Conservation (phyloP, 495 filamentous ascomycete species). For the Filosporella fistucella region DNA sequence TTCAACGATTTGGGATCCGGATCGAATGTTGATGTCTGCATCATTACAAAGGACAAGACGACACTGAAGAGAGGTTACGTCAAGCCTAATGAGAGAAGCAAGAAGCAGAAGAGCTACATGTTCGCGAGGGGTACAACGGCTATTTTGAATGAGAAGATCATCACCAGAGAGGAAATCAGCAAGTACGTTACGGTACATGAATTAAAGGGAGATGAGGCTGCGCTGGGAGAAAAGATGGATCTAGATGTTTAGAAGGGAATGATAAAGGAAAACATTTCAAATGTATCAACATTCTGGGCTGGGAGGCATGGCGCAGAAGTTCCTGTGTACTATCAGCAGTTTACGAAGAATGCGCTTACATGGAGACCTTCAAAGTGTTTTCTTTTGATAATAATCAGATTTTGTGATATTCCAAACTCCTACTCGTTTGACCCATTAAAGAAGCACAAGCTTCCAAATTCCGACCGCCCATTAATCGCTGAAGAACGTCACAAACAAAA, state of each 20-base stretch:
- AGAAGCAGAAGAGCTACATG: slow-evolving; percentile 89
- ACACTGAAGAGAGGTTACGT: slow-evolving; percentile 86
- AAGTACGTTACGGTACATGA: slow-evolving; percentile 95
- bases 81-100: slow-evolving; percentile 83
- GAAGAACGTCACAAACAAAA: too few relatives aligned
- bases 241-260: slow-evolving; percentile 50
- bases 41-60: slow-evolving; percentile 92
- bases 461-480: too few relatives aligned
- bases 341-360: slow-evolving; percentile 32
- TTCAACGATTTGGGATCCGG: slow-evolving; percentile 98
- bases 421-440: too few relatives aligned
- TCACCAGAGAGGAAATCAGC: slow-evolving; percentile 86
- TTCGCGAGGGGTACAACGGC: slow-evolving; percentile 90
- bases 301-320: slow-evolving; percentile 13
- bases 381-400: slow-evolving; percentile 25
- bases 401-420: too few relatives aligned
- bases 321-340: slow-evolving; percentile 18
- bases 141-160: slow-evolving; percentile 87
- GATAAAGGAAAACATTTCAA: background rate
- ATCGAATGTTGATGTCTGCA: slow-evolving; percentile 93
- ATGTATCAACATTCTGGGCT: slow-evolving; percentile 21
- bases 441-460: too few relatives aligned
- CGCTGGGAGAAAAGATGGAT: slow-evolving; percentile 86
- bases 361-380: too few relatives aligned
- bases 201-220: slow-evolving; percentile 54